Conservation (phyloP, 2,329 filamentous ascomycete genomes). For the Ceratocystis colombiana region DNA sequence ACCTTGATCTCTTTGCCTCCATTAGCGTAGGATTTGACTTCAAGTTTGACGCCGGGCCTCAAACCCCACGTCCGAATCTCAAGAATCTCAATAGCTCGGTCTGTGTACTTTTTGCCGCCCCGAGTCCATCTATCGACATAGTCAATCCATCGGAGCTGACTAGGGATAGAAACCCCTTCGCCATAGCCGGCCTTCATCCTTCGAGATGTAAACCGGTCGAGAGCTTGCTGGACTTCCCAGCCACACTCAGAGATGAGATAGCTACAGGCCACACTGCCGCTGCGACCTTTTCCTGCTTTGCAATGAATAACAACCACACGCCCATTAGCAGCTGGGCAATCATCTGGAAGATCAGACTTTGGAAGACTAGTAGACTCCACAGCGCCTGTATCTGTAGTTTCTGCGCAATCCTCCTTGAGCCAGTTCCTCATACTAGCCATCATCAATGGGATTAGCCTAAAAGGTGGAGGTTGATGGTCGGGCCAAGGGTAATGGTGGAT, state of each 20-base stretch:
- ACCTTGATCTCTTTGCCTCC: constrained; percentile 77
- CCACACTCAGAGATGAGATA: constrained; percentile 82
- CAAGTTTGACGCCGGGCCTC: constrained; percentile 75
- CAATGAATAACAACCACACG: constrained; percentile 82
- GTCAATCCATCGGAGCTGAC: constrained; percentile 73
- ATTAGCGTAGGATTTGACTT: constrained; percentile 76
- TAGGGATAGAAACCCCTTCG: constrained; percentile 82
- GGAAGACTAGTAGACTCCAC: neutral
- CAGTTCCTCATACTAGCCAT: constrained; percentile 90
- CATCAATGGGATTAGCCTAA: constrained; percentile 75
- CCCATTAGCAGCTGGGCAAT: constrained; percentile 21
- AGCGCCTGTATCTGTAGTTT: neutral
- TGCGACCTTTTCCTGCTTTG: constrained; percentile 91
- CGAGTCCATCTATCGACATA: constrained; percentile 84
- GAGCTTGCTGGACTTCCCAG: constrained; percentile 45
- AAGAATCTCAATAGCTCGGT: constrained; percentile 70
- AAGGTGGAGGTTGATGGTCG: constrained; percentile 93
- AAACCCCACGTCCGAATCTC: constrained; percentile 89
- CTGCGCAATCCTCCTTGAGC: constrained; percentile 42
- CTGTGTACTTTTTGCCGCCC: constrained; percentile 66
- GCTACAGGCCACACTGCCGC: constrained; percentile 75
- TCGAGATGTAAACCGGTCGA: constrained; percentile 58
- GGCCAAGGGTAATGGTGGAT: constrained; percentile 93
- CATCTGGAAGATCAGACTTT: constrained; percentile 21
- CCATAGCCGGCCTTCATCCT: constrained; percentile 87